Conservation (phyloP, 164 flowering plant genomes). For the Hamamelis virginiana region DNA sequence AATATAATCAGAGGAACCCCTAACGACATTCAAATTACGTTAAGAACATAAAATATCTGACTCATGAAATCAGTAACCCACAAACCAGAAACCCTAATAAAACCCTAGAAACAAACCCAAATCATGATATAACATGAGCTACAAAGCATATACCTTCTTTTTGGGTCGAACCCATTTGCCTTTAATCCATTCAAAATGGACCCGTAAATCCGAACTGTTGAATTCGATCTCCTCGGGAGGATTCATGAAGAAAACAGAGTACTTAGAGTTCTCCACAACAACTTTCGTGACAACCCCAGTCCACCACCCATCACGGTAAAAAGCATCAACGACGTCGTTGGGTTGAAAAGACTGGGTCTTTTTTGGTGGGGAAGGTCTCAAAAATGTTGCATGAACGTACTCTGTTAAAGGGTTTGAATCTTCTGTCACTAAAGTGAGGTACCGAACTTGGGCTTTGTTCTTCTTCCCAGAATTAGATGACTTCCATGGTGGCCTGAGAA, state of each 20-base stretch:
- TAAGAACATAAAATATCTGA: no score
- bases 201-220: conserved; percentile 16
- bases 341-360: conserved; percentile 14
- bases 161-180: conserved; percentile 37
- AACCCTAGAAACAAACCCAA: no score
- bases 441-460: conserved; percentile 22
- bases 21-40: no score
- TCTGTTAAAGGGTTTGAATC: conserved; percentile 25
- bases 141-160: no score
- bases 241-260: conserved; percentile 27
- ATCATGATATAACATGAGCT: no score
- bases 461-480: conserved; percentile 8
- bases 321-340: conserved; percentile 43
- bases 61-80: no score
- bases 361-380: conserved; percentile 35
- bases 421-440: conserved; percentile 17
- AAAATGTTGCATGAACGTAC: conserved; percentile 15
- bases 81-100: no score
- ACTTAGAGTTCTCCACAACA: conserved; percentile 5
- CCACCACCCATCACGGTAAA: conserved; percentile 48
- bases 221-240: conserved; percentile 32
- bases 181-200: conserved; percentile 38
- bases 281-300: conserved; percentile 32
- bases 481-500: conserved; percentile 13
- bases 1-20: no score